phyloP scores from a whole-genome alignment of 176 grass and related monocot genomes.

The Urochloa ruziziensis region DNA sequence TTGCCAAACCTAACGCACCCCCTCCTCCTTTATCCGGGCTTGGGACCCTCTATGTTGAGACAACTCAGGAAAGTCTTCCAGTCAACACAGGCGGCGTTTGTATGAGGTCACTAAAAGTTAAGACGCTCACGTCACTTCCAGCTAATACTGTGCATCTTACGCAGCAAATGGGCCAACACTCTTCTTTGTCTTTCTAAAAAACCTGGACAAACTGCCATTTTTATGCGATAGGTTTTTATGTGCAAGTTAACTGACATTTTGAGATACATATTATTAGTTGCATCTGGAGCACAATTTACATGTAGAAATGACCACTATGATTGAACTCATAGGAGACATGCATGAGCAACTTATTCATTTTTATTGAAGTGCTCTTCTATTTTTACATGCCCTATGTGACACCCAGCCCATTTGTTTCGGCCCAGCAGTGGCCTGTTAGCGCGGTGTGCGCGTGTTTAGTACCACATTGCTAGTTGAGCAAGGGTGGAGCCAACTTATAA shows the following conservation, averaged over 20 bases:
- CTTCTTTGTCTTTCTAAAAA: not conserved
- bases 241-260: not conserved
- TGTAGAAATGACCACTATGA: not conserved
- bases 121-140: not conserved
- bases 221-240: not conserved
- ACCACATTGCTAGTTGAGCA: no score
- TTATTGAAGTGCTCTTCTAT: not conserved
- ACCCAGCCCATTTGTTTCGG: no score
- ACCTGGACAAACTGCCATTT: not conserved
- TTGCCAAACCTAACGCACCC: no score
- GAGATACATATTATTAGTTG: not conserved
- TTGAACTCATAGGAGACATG: not conserved
- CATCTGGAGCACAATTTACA: not conserved
- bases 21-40: no score
- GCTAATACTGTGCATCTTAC: not conserved
- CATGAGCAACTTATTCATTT: not conserved
- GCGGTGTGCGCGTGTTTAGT: no score
- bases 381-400: not conserved
- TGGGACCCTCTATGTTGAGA: no score
- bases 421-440: no score
- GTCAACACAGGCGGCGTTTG: no score
- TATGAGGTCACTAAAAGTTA: not conserved
- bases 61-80: no score
- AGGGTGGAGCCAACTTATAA: no score
- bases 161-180: not conserved